Evolutionary conservation across 352 stramenopile genomes (phyloP).

Genomic region (Phytopythium boreale): DNA sequence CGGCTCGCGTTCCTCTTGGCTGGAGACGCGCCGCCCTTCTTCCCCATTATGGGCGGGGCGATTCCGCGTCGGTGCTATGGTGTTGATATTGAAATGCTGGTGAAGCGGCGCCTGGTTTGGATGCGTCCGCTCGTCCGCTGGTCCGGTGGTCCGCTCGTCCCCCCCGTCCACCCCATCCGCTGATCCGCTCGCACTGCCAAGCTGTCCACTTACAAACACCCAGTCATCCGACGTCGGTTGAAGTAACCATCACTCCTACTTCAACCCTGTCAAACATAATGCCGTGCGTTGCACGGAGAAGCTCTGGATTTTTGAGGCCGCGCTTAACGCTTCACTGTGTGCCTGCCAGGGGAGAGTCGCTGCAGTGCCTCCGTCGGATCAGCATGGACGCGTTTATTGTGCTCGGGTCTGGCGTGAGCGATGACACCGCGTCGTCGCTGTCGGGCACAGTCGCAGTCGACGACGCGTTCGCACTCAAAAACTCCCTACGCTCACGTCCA

Average conservation of each 20-base stretch:
- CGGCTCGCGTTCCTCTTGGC: conserved; percentile 14
- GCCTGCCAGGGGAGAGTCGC: no score
- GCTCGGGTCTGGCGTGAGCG: conserved; percentile 19
- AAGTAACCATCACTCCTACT: no score
- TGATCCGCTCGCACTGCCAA: no score
- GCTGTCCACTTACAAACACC: neutral
- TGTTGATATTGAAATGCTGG: neutral
- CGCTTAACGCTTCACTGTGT: no score
- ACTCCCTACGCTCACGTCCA: no score
- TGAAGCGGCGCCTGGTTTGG: neutral
- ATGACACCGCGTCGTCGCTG: conserved; percentile 21
- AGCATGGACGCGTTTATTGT: conserved; percentile 32
- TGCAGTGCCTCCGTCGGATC: conserved; percentile 41
- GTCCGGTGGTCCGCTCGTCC: neutral
- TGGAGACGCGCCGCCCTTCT: neutral
- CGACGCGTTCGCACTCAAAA: conserved; percentile 6
- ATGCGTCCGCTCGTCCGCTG: neutral
- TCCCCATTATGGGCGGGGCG: neutral
- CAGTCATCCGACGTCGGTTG: neutral
- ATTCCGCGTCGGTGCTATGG: neutral
- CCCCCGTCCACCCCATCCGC: no score
- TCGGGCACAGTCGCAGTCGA: conserved; percentile 9
- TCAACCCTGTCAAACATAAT: no score
- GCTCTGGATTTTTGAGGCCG: no score
- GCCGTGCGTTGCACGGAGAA: no score